These are phyloP conservation scores for Rhizoclosmatium globosum DNA, from an alignment of 192 early-diverging fungal species.

Conservation along the genomic window DNA sequence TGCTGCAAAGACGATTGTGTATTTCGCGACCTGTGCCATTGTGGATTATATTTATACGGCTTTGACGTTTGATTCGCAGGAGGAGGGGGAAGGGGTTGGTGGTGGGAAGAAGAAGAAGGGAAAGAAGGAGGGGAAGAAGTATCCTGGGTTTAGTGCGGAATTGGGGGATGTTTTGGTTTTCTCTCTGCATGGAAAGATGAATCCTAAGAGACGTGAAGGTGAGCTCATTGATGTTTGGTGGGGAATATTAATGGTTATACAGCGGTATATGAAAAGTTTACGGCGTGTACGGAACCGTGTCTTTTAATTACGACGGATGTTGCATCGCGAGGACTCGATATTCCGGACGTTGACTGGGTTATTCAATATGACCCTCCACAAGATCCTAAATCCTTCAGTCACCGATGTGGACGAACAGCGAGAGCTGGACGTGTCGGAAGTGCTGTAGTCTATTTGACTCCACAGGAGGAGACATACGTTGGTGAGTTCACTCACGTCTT, in stretches of 20 bases:
- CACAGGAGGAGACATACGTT: conserved; percentile 89
- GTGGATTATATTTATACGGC: conserved; percentile 90
- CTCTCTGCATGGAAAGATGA: conserved; percentile 94
- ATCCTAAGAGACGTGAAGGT: conserved; percentile 80
- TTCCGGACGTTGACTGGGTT: conserved; percentile 95
- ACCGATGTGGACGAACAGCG: conserved; percentile 94
- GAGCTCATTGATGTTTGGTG: not conserved
- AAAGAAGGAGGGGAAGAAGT: not conserved
- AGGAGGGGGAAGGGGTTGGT: not conserved
- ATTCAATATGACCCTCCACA: conserved; percentile 95
- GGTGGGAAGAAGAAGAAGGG: not conserved
- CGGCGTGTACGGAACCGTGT: conserved; percentile 69
- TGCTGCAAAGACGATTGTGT: conserved; percentile 86
- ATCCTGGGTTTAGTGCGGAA: conserved; percentile 5
- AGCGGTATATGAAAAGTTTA: conserved; percentile 80
- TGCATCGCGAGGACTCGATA: conserved; percentile 93
- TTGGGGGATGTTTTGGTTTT: conserved; percentile 66
- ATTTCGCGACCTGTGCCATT: conserved; percentile 93
- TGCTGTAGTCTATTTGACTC: conserved; percentile 84
- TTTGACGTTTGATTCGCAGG: not conserved
- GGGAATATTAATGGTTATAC: conserved; percentile 13
- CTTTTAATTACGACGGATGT: conserved; percentile 95
- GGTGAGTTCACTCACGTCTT: conserved; percentile 34
- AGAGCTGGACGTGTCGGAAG: conserved; percentile 85
- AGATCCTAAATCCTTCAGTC: conserved; percentile 94